Conservation (phyloP, 2,329 filamentous ascomycete genomes). For the Ophiobolus disseminans region DNA sequence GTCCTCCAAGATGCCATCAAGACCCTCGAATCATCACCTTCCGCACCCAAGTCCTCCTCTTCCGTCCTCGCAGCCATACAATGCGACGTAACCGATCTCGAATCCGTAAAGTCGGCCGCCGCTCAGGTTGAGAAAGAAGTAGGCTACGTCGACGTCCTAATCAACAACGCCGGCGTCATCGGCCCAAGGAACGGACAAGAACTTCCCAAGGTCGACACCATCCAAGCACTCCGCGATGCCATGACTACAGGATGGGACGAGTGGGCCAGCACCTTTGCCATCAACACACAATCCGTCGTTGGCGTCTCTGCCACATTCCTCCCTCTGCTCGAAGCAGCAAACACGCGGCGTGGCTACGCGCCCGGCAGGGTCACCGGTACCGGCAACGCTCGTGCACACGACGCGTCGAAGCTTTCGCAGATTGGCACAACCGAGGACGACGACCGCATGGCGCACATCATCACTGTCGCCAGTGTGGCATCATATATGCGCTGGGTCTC, state of each 20-base stretch:
- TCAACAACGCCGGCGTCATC: slow-evolving; percentile 60
- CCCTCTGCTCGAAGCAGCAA: slow-evolving; percentile 54
- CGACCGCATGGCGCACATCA: slow-evolving; percentile 55
- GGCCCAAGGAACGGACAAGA: slow-evolving; percentile 53
- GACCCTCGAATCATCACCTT: slow-evolving; percentile 42
- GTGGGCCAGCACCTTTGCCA: slow-evolving; percentile 51
- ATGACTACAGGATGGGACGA: slow-evolving; percentile 43
- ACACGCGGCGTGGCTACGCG: slow-evolving; percentile 51
- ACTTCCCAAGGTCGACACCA: slow-evolving; percentile 52
- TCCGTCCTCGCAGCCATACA: slow-evolving; percentile 50
- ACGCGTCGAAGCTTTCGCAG: slow-evolving; percentile 21
- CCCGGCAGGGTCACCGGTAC: slow-evolving; percentile 40
- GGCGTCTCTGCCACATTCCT: slow-evolving; percentile 55
- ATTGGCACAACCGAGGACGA: slow-evolving; percentile 39
- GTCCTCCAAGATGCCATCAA: slow-evolving; percentile 51
- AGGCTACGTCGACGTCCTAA: slow-evolving; percentile 59
- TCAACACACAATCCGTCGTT: slow-evolving; percentile 55
- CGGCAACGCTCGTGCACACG: slow-evolving; percentile 33
- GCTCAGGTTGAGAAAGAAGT: slow-evolving; percentile 51
- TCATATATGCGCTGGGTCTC: slow-evolving; percentile 49
- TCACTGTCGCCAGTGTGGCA: slow-evolving; percentile 53
- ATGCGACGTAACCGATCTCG: slow-evolving; percentile 53
- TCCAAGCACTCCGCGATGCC: slow-evolving; percentile 53
- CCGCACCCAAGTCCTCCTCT: slow-evolving; percentile 23
- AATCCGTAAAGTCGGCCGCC: slow-evolving; percentile 52